Base-by-base conservation (phyloP, 2,329 filamentous ascomycete species). In the Aspergillus sergii region DNA sequence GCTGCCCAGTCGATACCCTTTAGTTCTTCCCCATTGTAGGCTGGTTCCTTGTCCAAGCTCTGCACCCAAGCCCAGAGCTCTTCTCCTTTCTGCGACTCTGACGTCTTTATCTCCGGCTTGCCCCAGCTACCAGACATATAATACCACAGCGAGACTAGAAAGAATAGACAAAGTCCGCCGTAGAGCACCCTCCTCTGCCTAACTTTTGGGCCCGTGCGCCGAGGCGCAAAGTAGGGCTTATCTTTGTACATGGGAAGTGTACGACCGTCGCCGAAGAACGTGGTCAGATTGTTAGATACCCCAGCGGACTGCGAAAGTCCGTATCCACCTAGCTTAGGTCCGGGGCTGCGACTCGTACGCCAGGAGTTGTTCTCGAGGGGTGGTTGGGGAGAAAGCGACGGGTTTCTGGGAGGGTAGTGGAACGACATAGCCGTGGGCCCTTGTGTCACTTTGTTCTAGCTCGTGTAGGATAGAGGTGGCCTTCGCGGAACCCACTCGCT, bases 211-310 rank as follows among this genome's bases (percentile, higher is more conserved):
- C 84, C 73, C n/a, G 76, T 82, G 71, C 86, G 86, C 69, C 86
- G 83, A 64, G 79, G 75, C n/a, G 78, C 72, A 62, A 78, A 81
- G 75, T 92, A 95, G n/a, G 95, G 95, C 78, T 99, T 99, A 81
- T 99, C 95, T 80, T 99, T 99, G 83, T 99, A 99, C 91, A 98
- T 94, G 53, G 95, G 95, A 66, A 99, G 82, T 62, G 88, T 83
- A 79, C 86, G 83, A 55, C 84, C 81, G 57, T 79, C 78, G 43
- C 89, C 86, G 66, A 94, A 89, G 64, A 93, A 84, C 63, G 83
- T 84, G 57, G 85, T 86, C 41, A 92, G 82, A 65, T 86, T 87
- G 70, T 86, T 85, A 56, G 89, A 83, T 45, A 92, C 82, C 55
- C 81, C 83, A 63, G 81, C 79, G 54, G 76, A 68, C 68, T 64